phyloP scores from a whole-genome alignment of 768 basidiomycete genomes.

The Rhodotorula graminis region DNA sequence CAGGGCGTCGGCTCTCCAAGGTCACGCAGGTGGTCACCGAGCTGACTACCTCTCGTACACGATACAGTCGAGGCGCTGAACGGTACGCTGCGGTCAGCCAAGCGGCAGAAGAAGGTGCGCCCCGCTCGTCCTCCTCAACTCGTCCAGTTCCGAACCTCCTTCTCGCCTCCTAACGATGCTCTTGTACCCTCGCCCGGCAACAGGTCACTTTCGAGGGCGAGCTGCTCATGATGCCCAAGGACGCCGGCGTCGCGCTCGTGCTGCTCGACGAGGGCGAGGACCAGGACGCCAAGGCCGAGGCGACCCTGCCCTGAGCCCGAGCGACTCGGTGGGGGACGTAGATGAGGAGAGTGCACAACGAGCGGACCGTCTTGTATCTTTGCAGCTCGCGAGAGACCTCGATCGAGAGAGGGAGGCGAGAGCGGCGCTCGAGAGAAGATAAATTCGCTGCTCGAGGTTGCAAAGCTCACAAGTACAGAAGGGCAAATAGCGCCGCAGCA shows the following conservation, averaged over 20 bases:
- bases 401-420: too few relatives aligned
- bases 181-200: background rate
- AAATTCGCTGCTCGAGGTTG: too few relatives aligned
- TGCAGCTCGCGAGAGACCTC: too few relatives aligned
- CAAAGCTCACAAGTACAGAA: too few relatives aligned
- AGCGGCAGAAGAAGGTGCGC: conserved; percentile 35
- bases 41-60: background rate
- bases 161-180: background rate
- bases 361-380: too few relatives aligned
- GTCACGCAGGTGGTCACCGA: too few relatives aligned
- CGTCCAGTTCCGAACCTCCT: too few relatives aligned
- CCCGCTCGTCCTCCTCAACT: too few relatives aligned
- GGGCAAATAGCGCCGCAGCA: too few relatives aligned
- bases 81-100: conserved; percentile 31
- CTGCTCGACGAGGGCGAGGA: background rate
- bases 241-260: conserved; percentile 16
- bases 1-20: background rate
- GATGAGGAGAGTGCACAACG: too few relatives aligned
- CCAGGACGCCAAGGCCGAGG: background rate
- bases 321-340: background rate
- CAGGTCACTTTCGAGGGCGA: conserved; percentile 29
- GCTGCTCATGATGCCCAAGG: conserved; percentile 38
- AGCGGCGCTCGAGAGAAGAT: too few relatives aligned
- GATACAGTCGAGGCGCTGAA: conserved; percentile 34
- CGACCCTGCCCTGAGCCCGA: background rate